Evolutionary conservation across 208 protist species (phyloP), one percentile per base, ranked within the genome.

Genomic region (Acanthamoeba triangularis): DNA sequence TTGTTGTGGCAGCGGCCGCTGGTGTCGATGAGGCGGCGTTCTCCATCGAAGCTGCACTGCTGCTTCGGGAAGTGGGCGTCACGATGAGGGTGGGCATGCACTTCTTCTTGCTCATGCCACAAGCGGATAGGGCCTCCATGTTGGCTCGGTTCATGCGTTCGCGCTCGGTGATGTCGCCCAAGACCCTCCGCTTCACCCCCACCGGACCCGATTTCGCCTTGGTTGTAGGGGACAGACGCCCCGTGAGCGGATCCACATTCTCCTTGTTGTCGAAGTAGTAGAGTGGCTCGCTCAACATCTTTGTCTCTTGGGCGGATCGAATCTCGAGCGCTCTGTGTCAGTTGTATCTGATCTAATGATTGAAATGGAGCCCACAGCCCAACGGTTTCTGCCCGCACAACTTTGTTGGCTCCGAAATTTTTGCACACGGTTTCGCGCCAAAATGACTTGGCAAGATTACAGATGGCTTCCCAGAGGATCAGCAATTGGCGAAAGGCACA

Each of bases 251-350:
- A 52, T 84, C 74, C 14, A 84, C 28, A 52, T 84, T 84, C 28
- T 84, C 74, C 74, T 84, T 84, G 74, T 84, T 84, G 74, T 84
- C 74, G 41, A 84, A 84, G 41, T 74, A 33, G n/a, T 74, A 74
- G 11, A n/a, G 65, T 33, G 65, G 65, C 30, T 74, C 65, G n/a
- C 65, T 74, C 65, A 74, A 10, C 65, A 74, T 74, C 20, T 61
- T 25, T 13, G 1, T 28, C 11, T 61, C 41, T 44, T 5, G 1
- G 41, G 41, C 41, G 41, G 41, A 44, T 44, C 41, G 41, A 44
- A 44, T 44, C 41, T 44, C 41, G 41, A 44, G 41, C 41, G 41
- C 41, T 44, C 41, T 44, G 41, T 44, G 41, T 44, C 41, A 5
- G 41, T 44, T 44, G 41, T 5, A 7, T 44, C 41, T 44, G 5